Evolutionary conservation across 2,329 filamentous ascomycete species (phyloP).

Genomic region (Metarhizium sp.): DNA sequence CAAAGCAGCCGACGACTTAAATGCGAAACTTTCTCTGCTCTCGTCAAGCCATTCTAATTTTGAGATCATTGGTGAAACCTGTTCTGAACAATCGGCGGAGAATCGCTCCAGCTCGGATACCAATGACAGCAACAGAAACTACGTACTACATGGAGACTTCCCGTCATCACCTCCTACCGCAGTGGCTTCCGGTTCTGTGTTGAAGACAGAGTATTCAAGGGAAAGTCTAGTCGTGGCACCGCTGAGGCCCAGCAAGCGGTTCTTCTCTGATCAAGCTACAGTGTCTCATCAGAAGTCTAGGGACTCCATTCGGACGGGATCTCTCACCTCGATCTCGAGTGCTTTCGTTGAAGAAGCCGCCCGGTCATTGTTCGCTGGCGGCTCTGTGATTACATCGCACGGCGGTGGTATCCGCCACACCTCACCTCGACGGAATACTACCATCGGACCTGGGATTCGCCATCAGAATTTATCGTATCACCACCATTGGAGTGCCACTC

Average conservation of each 20-base stretch:
- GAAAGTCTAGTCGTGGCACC: constrained; percentile 52
- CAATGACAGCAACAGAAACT: constrained; percentile 39
- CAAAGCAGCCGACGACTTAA: constrained; percentile 7
- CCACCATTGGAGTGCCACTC: constrained; percentile 55
- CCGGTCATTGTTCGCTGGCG: constrained; percentile 20
- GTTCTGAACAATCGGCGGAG: constrained; percentile 29
- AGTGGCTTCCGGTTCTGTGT: not conserved
- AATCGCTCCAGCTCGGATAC: constrained; percentile 24
- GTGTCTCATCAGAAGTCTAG: constrained; percentile 41
- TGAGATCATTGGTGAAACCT: constrained; percentile 40
- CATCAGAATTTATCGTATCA: constrained; percentile 20
- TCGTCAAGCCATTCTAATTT: constrained; percentile 41
- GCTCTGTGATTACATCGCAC: constrained; percentile 15
- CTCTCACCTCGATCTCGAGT: constrained; percentile 46
- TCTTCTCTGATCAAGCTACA: constrained; percentile 38
- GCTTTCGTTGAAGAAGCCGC: constrained; percentile 40
- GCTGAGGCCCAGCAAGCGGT: constrained; percentile 36
- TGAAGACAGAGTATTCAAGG: constrained; percentile 42
- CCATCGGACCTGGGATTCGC: not conserved
- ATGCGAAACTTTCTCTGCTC: constrained; percentile 30
- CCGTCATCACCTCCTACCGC: constrained; percentile 18
- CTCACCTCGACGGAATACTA: not conserved
- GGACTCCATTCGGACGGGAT: constrained; percentile 43
- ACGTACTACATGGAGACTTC: constrained; percentile 39
- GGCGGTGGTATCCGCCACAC: not conserved